Evolutionary conservation across 441 rosid genomes (phyloP).

Genomic region (Populus tomentosa): DNA sequence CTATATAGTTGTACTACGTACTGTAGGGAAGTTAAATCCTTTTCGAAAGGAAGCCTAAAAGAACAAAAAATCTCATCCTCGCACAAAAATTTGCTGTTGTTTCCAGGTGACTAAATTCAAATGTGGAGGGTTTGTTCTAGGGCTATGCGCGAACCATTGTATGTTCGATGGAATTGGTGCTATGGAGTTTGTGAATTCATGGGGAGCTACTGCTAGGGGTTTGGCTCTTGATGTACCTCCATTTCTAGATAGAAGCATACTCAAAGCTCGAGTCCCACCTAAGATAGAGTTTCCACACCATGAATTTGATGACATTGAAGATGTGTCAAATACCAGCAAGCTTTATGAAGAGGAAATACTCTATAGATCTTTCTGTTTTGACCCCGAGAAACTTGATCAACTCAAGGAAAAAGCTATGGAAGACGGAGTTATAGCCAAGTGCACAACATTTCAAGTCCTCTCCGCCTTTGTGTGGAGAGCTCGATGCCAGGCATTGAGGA

Average conservation of each 20-base stretch:
- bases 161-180: slow-evolving; percentile 79
- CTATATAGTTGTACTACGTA: background rate
- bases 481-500: slow-evolving; percentile 51
- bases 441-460: slow-evolving; percentile 73
- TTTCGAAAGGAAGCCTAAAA: background rate
- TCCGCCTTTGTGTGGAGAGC: slow-evolving; percentile 79
- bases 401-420: slow-evolving; percentile 50
- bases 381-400: slow-evolving; percentile 46
- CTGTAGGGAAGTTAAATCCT: background rate
- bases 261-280: slow-evolving; percentile 54
- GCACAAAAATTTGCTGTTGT: background rate
- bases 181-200: slow-evolving; percentile 80
- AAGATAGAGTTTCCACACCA: slow-evolving; percentile 49
- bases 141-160: slow-evolving; percentile 74
- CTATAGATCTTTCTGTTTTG: slow-evolving; percentile 58
- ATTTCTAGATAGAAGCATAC: slow-evolving; percentile 52
- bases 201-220: slow-evolving; percentile 75
- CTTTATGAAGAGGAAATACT: slow-evolving; percentile 56
- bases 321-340: slow-evolving; percentile 46
- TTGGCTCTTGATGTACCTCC: slow-evolving; percentile 60
- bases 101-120: slow-evolving; percentile 74
- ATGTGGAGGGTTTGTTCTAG: slow-evolving; percentile 75
- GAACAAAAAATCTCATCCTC: background rate
- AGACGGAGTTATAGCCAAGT: slow-evolving; percentile 36
- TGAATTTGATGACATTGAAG: slow-evolving; percentile 68